Evolutionary conservation across 176 grass and related monocot genomes (phyloP), one percentile per base, ranked within the genome.

Genomic region (Oryza coarctata): DNA sequence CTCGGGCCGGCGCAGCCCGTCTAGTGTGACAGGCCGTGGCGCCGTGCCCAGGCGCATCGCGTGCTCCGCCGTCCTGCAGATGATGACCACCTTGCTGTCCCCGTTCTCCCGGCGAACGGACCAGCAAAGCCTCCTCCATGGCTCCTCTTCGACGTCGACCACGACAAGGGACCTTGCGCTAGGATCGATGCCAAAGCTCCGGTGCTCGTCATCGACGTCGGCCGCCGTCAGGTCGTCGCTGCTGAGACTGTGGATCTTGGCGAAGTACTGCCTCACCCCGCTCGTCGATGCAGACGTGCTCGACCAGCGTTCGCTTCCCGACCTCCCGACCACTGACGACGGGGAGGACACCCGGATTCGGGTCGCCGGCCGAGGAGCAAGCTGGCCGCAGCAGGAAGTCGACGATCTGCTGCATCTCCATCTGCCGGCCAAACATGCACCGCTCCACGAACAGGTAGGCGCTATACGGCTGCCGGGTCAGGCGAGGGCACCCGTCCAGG

Each of bases 401-500:
- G n/a, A 83, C 13, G 30, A 66, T 32, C 1, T 14, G 14, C 15
- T 74, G 60, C 81, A 20, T 83, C 41, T 83, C 71, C 71, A 65
- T 36, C 30, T 83, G 81, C 30, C 71, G 60, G 8, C 81, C 71
- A 28, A 83, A 75, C 81, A 83, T 73, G 60, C 81, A 74, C 1
- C 12, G 47, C 57, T 74, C 80, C 58, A 74, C 36, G 30, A 50
- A 83, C 7, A 83, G 18, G 40, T 83, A 74, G 29, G 70, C 4
- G 60, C 60, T 74, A 22, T 83, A 74, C 13, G 80, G 70, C 22
- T 74, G 80, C 2, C 40, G 39, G 40, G 2, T 4, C 2, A 83
- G 0, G 13, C 70, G 70, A 15, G 80, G 70, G 60, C 30, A 83
- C 40, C 0, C 4, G 0, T 12, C 12, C 1, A 83, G 70, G 5